Evolutionary conservation across 768 basidiomycete species (phyloP).

Genomic region (Suillus cothurnatus): DNA sequence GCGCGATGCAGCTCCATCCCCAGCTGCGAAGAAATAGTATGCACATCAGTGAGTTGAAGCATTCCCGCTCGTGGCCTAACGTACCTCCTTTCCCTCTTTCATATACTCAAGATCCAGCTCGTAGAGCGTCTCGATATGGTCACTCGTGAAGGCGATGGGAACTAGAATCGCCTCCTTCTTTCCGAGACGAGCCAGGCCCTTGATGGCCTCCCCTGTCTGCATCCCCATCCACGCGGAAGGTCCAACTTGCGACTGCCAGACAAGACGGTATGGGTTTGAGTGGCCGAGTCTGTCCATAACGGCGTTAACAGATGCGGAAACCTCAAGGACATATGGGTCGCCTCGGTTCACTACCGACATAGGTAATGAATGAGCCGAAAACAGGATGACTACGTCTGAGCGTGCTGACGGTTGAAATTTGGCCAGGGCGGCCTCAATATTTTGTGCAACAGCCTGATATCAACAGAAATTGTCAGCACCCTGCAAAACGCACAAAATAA

Average conservation of each 20-base stretch:
- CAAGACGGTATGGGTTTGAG: constrained; percentile 86
- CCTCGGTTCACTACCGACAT: constrained; percentile 99
- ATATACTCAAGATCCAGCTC: constrained; percentile 95
- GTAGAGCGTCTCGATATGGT: constrained; percentile 98
- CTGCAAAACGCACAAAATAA: neutral
- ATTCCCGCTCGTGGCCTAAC: constrained; percentile 20
- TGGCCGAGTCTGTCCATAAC: constrained; percentile 88
- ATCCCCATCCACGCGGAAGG: constrained; percentile 98
- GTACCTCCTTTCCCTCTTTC: constrained; percentile 87
- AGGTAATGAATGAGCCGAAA: constrained; percentile 97
- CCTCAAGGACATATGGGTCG: constrained; percentile 95
- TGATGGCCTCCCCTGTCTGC: constrained; percentile 90
- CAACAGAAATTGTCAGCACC: constrained; percentile 10
- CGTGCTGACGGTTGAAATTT: constrained; percentile 77
- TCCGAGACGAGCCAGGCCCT: constrained; percentile 78
- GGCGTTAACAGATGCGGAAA: constrained; percentile 89
- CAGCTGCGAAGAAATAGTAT: constrained; percentile 49
- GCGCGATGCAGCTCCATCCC: constrained; percentile 90
- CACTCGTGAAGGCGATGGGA: constrained; percentile 97
- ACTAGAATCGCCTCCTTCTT: constrained; percentile 80
- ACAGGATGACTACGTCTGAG: constrained; percentile 79
- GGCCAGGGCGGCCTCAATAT: constrained; percentile 78
- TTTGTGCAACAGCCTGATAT: constrained; percentile 83
- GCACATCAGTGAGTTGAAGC: constrained; percentile 6
- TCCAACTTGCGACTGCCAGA: constrained; percentile 98